Base-by-base conservation (phyloP, 495 filamentous ascomycete species). In the Haplographium delicatum region DNA sequence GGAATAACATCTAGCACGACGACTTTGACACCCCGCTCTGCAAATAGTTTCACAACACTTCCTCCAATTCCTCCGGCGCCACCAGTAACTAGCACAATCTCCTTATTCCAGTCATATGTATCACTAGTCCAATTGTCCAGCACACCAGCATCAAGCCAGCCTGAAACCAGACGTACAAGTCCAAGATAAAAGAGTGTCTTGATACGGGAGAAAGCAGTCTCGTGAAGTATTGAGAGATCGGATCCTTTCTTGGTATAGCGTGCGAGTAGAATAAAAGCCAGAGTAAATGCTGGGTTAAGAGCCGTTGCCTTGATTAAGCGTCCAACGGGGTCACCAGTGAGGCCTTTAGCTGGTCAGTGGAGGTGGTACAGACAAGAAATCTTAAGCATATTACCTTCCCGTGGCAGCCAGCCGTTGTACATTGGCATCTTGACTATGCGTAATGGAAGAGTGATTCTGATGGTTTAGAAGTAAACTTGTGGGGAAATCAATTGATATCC, bases 61-160 rank as follows among this genome's bases (percentile, higher is more conserved):
- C 71, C 75, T 8, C 86, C 85, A 56, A 89, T 86, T 0, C 84
- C 86, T 42, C 75, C 75, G 37, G 80, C 79, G 5, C 85, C 86
- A 11, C 86, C 86, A 0, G 85, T 89, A 39, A 89, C 71, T 16
- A 89, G 65, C 6, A 86, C 77, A 41, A 89, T 73, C 66, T 90
- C 86, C 51, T 74, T 72, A 25, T 71, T 64, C 82, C 84, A 89
- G 68, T 85, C 74, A 60, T 84, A 87, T 20, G 62, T 67, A 62
- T 86, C 83, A 15, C 55, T 59, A 18, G 64, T 65, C 67, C 73
- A 79, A 58, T 85, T 87, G 64, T 88, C 84, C 31, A 81, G 54
- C 3, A 74, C 74, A 4, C 68, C 63, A 16, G 65, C 61, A 41
- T 78, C 79, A 9, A 85, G 59, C 60, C 67, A 81, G 5, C 50